Evolutionary conservation across 225 moss, liverwort and hornwort genomes (phyloP).

Genomic region (Bryoerythrophyllum caledonicum): DNA sequence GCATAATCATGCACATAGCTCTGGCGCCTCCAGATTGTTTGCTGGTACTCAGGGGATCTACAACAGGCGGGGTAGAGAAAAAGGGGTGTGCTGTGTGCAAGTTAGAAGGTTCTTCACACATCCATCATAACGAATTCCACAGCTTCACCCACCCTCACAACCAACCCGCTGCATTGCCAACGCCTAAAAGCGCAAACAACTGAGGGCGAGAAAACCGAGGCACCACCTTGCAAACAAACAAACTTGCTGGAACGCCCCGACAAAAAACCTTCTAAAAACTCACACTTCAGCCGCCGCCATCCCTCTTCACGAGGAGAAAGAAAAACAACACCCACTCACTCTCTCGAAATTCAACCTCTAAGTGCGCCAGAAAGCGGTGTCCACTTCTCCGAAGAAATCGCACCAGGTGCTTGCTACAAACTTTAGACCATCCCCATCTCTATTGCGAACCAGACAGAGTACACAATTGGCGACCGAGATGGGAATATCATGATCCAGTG

Average conservation of each 20-base stretch:
- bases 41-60: neutral
- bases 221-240: neutral
- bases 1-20: neutral
- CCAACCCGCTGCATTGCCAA: conserved; percentile 26
- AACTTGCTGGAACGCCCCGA: neutral
- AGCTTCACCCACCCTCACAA: neutral
- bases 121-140: neutral
- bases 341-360: neutral
- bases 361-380: neutral
- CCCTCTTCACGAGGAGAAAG: conserved; percentile 5
- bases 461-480: too few species aligned
- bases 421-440: too few species aligned
- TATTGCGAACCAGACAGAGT: too few species aligned
- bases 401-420: neutral
- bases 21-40: too few species aligned
- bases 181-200: too few species aligned
- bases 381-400: neutral
- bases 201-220: neutral
- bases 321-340: neutral
- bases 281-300: neutral
- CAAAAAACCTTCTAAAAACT: conserved; percentile 17
- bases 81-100: conserved; percentile 27
- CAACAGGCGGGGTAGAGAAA: neutral
- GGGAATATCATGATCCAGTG: neutral
- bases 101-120: neutral